Base-by-base conservation (phyloP, 106 monocot species). In the Phalaenopsis equestris region DNA sequence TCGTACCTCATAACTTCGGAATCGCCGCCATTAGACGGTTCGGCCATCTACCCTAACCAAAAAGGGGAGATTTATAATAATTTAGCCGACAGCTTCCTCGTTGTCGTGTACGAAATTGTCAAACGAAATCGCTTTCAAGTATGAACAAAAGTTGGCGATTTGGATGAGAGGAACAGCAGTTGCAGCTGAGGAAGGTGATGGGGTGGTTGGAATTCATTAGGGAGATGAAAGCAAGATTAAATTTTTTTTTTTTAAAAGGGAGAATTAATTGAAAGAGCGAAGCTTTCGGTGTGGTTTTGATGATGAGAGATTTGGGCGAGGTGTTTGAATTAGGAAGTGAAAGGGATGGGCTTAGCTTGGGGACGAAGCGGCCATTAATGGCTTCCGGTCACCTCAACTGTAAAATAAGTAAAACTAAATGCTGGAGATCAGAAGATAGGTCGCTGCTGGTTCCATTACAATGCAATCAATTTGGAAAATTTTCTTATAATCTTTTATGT, bases 41-140 rank as follows among this genome's bases (percentile, higher is more conserved):
- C 21, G 76, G 48, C 49, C 49, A 76, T 76, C 76, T 76, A 76
- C 76, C 49, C 23, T 45, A 49, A 76, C 47, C 11, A 76, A 76
- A 49, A 76, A 30, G 30, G 30, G 30, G 24, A 14, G 9, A 21
- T 5, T 24, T 76, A 76, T 76, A 76, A 52, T 76, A 76, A 49
- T 24, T 76, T 24, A 21, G 23, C 3, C 47, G 76, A 48, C 30
- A 12, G 6, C 49, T 42, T 76, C 30, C 11, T 52, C 76, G 49
- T 36, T 47, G 76, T 49, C 74, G 76, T 76, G 12, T 49, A 19
- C 10, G 49, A 52, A 76, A 47, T 19, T 48, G 30, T 12, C 76
- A 49, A 76, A 48, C 30, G 30, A 49, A 45, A 49, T 76, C 74
- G 43, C 74, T 76, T 49, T 76, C 74, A 43, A 43, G 8, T 52